Percentiles rank a stretch among this genome's conserved stretches.
phyloP scores from a whole-genome alignment of 768 basidiomycete species.

The Xerocomellus amylosporus region DNA sequence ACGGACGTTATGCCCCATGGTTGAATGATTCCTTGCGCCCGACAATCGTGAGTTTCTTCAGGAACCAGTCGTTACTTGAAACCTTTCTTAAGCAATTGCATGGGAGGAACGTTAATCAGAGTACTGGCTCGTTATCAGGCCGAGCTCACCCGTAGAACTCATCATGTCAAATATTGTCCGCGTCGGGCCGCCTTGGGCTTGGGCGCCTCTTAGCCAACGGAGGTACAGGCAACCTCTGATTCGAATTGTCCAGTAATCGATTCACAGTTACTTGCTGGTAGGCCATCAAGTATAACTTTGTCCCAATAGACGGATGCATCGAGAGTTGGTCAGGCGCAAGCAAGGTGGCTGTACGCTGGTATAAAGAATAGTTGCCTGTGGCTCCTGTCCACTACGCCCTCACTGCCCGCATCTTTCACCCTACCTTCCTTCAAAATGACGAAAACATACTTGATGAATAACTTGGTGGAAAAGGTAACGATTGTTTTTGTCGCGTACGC shows the following conservation, averaged over 20 bases:
- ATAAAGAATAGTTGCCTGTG: background rate
- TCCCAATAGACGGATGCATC: background rate
- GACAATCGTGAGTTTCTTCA: no score
- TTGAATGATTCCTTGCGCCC: no score
- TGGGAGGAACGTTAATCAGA: background rate
- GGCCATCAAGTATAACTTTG: background rate
- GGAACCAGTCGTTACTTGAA: no score
- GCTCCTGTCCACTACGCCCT: slow-evolving; percentile 22
- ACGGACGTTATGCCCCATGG: background rate
- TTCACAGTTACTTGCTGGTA: background rate
- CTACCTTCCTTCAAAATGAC: slow-evolving; percentile 54
- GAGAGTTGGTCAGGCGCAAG: background rate
- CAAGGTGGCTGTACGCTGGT: slow-evolving; percentile 16
- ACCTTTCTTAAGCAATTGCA: no score
- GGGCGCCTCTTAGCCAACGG: background rate
- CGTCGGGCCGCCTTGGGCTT: no score
- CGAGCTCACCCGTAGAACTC: background rate
- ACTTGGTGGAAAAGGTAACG: slow-evolving; percentile 74
- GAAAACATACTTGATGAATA: slow-evolving; percentile 82
- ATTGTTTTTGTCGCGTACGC: background rate
- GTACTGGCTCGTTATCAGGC: background rate
- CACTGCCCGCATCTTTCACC: background rate
- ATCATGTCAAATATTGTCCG: background rate
- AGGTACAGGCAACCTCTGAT: background rate
- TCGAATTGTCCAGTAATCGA: background rate